phyloP scores from a whole-genome alignment of 148 eudicot species.

The Arctostaphylos glauca region DNA sequence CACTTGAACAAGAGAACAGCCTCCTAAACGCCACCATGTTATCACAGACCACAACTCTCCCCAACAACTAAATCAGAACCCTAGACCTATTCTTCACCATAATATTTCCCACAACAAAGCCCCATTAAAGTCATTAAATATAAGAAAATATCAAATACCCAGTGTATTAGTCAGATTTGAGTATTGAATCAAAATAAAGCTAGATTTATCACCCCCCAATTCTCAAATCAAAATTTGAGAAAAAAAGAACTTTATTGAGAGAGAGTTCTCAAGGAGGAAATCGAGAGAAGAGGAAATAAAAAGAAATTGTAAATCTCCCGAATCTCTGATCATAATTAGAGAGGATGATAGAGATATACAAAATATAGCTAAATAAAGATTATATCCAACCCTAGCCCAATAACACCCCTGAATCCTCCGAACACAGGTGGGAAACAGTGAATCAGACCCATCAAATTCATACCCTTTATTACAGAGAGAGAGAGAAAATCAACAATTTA shows the following conservation, averaged over 20 bases:
- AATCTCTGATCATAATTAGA: not conserved
- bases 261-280: not conserved
- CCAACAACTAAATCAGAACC: slow-evolving; percentile 21
- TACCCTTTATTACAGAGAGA: slow-evolving; percentile 9
- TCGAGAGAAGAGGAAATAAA: slow-evolving; percentile 1
- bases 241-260: not conserved
- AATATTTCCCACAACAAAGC: not conserved
- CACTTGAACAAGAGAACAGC: not conserved
- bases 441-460: slow-evolving; percentile 33
- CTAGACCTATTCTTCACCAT: slow-evolving; percentile 15
- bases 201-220: slow-evolving; percentile 12
- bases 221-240: not conserved
- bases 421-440: slow-evolving; percentile 26
- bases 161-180: not conserved
- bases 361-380: slow-evolving; percentile 22
- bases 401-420: slow-evolving; percentile 24
- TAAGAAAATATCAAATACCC: slow-evolving; percentile 11
- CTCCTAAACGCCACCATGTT: slow-evolving; percentile 20
- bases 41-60: not conserved
- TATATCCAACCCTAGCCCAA: slow-evolving; percentile 33
- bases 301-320: not conserved
- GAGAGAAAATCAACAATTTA: not conserved
- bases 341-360: slow-evolving; percentile 6
- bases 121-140: slow-evolving; percentile 1
- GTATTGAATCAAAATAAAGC: not conserved